Conservation (phyloP, 129 eudicot genomes). For the Smallanthus sonchifolius region DNA sequence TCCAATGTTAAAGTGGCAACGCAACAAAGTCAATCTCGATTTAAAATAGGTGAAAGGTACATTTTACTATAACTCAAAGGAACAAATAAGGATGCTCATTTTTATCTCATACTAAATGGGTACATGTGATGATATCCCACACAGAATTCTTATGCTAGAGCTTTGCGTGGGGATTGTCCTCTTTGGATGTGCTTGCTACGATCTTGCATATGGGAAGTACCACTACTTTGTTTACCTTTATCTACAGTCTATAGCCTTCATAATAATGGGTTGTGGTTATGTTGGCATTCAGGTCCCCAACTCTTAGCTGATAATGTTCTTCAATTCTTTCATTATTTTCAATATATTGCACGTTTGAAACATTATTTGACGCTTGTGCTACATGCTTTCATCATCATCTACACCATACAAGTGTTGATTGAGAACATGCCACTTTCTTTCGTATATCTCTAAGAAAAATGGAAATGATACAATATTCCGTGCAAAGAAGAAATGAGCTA, state of each 20-base stretch:
- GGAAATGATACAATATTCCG: neutral
- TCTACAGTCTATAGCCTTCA: conserved; percentile 4
- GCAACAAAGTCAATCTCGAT: neutral
- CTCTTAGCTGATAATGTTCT: neutral
- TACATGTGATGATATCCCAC: neutral
- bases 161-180: neutral
- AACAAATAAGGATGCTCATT: too few relatives aligned
- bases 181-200: conserved; percentile 3
- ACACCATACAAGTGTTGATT: neutral
- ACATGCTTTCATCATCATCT: neutral
- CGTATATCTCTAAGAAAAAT: neutral
- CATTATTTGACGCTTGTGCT: neutral
- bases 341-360: neutral
- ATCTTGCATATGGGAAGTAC: neutral
- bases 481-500: too few relatives aligned
- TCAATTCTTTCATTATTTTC: neutral
- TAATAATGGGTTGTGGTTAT: neutral
- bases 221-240: neutral
- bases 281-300: neutral
- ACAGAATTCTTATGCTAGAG: conserved; percentile 4
- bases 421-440: neutral
- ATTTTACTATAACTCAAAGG: neutral
- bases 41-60: conserved; percentile 5
- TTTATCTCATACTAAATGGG: too few relatives aligned
- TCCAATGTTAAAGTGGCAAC: neutral